Base-by-base conservation (phyloP, 345 rosid species). In the Salix udensis region DNA sequence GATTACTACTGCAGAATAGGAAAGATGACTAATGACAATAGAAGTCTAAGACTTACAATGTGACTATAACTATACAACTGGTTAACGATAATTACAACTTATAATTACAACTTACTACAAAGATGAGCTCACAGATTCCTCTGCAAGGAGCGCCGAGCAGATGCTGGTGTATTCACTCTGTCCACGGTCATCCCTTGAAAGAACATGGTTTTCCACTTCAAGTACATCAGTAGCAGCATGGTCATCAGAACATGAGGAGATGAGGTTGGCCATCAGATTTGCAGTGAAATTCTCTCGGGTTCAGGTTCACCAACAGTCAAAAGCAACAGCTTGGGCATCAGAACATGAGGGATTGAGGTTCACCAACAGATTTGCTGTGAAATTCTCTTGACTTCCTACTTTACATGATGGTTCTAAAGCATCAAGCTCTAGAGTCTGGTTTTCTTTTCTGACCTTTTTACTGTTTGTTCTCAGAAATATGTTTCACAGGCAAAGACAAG, bases 101-200 rank as follows among this genome's bases (percentile, higher is more conserved):
- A n/a, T n/a, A n/a, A n/a, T n/a, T n/a, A n/a, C n/a, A n/a, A n/a
- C n/a, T n/a, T n/a, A n/a, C n/a, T n/a, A n/a, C n/a, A n/a, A n/a
- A n/a, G n/a, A n/a, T n/a, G n/a, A n/a, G n/a, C n/a, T n/a, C n/a
- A n/a, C n/a, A n/a, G n/a, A n/a, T n/a, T n/a, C n/a, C n/a, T n/a
- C n/a, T n/a, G n/a, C n/a, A n/a, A n/a, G n/a, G n/a, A n/a, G n/a
- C n/a, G n/a, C n/a, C n/a, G n/a, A n/a, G n/a, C n/a, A n/a, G n/a
- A n/a, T n/a, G n/a, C n/a, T n/a, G n/a, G n/a, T n/a, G n/a, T n/a
- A n/a, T n/a, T n/a, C n/a, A n/a, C n/a, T n/a, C n/a, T n/a, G n/a
- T n/a, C n/a, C n/a, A n/a, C n/a, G n/a, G n/a, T 75, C 76, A 71
- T 86, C 72, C 50, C 46, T 62, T 65, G 65, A 42, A 64, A 26